Percentiles rank a stretch among this genome's conserved stretches.
Conservation (phyloP, 441 rosid species). For the Euphorbia schlechtendalii region DNA sequence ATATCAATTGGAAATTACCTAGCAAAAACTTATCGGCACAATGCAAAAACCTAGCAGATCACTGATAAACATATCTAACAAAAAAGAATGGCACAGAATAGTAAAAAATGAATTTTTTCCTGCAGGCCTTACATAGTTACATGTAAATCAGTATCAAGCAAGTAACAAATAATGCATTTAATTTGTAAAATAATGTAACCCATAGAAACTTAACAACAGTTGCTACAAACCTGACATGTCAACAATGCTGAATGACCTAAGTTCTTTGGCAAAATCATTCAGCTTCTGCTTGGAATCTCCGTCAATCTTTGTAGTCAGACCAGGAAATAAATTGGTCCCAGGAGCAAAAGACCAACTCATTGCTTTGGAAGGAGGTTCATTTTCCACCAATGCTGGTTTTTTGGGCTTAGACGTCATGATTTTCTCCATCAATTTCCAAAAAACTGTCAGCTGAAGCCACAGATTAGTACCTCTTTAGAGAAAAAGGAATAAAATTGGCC, state of each 20-base stretch:
- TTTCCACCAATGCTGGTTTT: constrained; percentile 33
- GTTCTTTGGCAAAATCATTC: constrained; percentile 76
- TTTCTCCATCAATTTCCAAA: constrained; percentile 78
- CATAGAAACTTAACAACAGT: neutral
- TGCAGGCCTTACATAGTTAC: neutral
- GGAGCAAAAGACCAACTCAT: constrained; percentile 59
- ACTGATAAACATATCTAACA: neutral
- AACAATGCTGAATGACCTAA: constrained; percentile 60
- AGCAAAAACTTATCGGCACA: neutral
- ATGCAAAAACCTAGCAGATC: neutral
- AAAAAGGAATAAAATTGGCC: neutral
- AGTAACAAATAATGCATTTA: neutral
- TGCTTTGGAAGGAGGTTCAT: constrained; percentile 47
- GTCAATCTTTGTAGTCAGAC: constrained; percentile 57
- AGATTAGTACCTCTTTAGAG: constrained; percentile 37
- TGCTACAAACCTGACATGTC: constrained; percentile 83
- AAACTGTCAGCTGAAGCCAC: constrained; percentile 76
- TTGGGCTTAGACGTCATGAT: constrained; percentile 45
- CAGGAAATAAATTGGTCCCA: constrained; percentile 69
- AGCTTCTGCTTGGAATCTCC: constrained; percentile 70
- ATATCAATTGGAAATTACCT: no score
- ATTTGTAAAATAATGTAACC: neutral
- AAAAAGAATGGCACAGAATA: neutral
- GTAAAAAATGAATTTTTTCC: neutral
- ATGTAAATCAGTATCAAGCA: neutral